phyloP scores from a whole-genome alignment of 176 grass and related monocot species.

The Aegilops sharonensis region DNA sequence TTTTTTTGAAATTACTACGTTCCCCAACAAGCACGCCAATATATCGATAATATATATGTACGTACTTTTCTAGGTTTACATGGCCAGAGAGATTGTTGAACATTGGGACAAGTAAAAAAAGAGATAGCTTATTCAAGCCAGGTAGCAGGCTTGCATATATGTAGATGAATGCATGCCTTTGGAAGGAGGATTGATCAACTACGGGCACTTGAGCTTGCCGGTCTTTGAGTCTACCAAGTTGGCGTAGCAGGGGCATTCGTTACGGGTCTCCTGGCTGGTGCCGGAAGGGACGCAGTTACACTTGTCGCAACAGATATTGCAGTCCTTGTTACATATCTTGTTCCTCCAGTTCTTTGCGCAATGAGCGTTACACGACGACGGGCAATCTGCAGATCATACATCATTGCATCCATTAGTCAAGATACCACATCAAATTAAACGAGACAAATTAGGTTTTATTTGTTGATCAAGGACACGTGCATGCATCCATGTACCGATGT shows the following conservation, averaged over 20 bases:
- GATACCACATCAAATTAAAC: background rate
- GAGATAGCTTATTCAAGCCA: too few species aligned
- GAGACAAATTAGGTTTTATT: too few species aligned
- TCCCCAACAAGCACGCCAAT: too few species aligned
- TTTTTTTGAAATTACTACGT: too few species aligned
- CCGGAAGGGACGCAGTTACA: too few species aligned
- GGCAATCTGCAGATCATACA: constrained; percentile 40
- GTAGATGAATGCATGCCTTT: background rate
- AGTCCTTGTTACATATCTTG: constrained; percentile 42
- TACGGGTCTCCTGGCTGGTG: constrained; percentile 17
- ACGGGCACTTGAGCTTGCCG: constrained; percentile 35
- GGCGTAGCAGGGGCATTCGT: constrained; percentile 34
- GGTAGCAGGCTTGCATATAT: too few species aligned
- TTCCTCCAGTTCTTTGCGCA: constrained; percentile 61
- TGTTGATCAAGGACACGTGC: background rate
- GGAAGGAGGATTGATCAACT: background rate
- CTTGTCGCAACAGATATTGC: too few species aligned
- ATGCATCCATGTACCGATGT: background rate
- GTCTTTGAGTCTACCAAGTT: constrained; percentile 16
- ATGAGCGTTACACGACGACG: constrained; percentile 21
- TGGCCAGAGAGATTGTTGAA: too few species aligned
- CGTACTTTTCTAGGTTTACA: too few species aligned
- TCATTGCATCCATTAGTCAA: too few species aligned
- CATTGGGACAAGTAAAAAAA: too few species aligned
- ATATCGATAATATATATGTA: too few species aligned